Conservation (phyloP, 345 rosid species). For the Hirschfeldia incana region DNA sequence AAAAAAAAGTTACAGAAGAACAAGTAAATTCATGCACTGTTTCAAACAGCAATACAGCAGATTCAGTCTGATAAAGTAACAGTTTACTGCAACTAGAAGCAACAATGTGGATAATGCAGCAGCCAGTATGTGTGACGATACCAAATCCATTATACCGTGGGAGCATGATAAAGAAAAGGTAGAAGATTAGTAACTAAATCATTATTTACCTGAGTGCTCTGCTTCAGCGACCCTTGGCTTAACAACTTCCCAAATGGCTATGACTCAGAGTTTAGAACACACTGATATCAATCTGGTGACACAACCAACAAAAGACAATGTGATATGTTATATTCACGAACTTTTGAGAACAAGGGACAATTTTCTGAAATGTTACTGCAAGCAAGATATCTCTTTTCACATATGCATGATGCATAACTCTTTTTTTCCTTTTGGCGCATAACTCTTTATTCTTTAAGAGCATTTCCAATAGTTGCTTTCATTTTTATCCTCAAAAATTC, state of each 20-base stretch:
- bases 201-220: conserved; percentile 70
- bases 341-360: conserved; percentile 5
- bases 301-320: not conserved
- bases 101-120: no score
- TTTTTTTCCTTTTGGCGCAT: no score
- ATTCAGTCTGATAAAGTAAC: no score
- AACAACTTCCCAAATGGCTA: conserved; percentile 81
- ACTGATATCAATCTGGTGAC: not conserved
- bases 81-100: no score
- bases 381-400: no score
- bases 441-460: no score
- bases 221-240: conserved; percentile 89
- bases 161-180: no score
- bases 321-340: not conserved
- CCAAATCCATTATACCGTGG: not conserved
- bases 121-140: not conserved
- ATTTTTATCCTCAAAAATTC: no score
- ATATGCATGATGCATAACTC: no score
- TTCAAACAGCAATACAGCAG: no score
- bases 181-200: no score
- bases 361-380: not conserved
- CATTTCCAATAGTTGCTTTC: no score
- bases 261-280: conserved; percentile 21
- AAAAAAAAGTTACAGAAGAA: not conserved
- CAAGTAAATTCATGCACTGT: not conserved